Evolutionary conservation across 2,329 filamentous ascomycete species (phyloP), one percentile per base, ranked within the genome.

Genomic region (Colletotrichum sp.): DNA sequence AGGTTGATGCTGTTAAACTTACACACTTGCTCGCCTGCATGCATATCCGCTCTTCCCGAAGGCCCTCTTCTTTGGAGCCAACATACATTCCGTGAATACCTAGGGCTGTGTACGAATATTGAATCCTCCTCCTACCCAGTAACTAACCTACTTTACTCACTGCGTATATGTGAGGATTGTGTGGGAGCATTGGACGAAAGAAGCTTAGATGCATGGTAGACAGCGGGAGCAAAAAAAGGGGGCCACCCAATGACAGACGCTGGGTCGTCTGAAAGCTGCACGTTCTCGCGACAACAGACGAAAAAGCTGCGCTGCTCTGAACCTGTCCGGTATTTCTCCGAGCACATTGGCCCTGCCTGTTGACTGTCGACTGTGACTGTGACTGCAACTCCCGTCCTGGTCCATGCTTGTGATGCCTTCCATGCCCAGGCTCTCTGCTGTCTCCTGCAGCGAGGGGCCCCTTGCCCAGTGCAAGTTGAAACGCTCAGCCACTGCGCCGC

Each of bases 401-500:
- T 12, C 18, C 60, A 36, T 36, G 60, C 28, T 21, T 66, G 49
- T 26, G 18, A 65, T 65, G 64, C 26, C 32, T 52, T 44, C 30
- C 59, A n/a, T 55, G 24, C 65, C 44, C 16, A 15, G 36, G 36
- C 36, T 30, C 49, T 36, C 36, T 34, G 36, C 32, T n/a, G 34
- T 21, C 68, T 57, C 16, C 49, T 26, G 30, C 60, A 36, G 21
- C 44, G 72, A 66, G 62, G 68, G 62, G 39, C 68, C 63, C 39
- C 73, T 39, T 36, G 26, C 63, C 57, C 57, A 60, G 34, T 34
- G 55, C 59, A 77, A 72, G 77, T 78, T 77, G 77, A 78, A 77
- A 78, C 75, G 69, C 77, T 77, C 71, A 77, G 77, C 77, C 75
- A 78, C 77, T 32, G 71, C 71, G 60, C 75, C 39, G 30, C 66